Base-by-base conservation (phyloP, 1,284 basidiomycete genomes). In the Boletus hoseneyae region DNA sequence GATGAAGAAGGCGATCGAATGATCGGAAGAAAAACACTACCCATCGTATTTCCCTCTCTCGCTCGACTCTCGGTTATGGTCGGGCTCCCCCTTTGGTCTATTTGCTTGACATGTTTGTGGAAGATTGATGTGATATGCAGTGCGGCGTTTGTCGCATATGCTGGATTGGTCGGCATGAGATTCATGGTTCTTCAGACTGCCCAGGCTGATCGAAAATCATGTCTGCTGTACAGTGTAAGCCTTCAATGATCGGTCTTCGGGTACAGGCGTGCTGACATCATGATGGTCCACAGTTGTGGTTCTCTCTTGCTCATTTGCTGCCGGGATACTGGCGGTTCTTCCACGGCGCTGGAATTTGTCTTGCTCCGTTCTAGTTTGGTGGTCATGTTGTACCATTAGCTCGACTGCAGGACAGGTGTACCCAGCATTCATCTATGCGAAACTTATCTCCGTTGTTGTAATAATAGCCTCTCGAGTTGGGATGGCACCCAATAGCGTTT, bases 1-100 rank as follows among this genome's bases (percentile, higher is more conserved):
- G 72, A 74, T 48, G 59, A 62, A 32, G 63, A 69, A 1, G 72
- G 72, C 11, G 72, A 75, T 44, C 50, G 54, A 3, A 29, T 61
- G 18, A 61, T 66, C 6, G 69, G 69, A 6, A 62, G 72, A 4
- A 60, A 52, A 21, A 74, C 72, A 4, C 48, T 74, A 0, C 72
- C 72, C 13, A 67, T 73, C 42, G 56, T 63, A 6, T 62, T 64
- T 37, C 72, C 72, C 4, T 52, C 48, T 19, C 46, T 69, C 12
- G 65, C 66, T 3, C 57, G 63, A 23, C 25, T 42, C 2, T 65
- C 66, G 11, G 66, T 63, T 15, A 51, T 65, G 64, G 19, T 65
- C 5, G 57, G 62, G 35, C 46, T 65, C 3, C 63, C 63, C 10
- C 35, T 69, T 12, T 65, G 63, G 66, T 65, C 66, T 25, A 15